Evolutionary conservation across 441 rosid species (phyloP).

Genomic region (Arabidopsis lyrata): DNA sequence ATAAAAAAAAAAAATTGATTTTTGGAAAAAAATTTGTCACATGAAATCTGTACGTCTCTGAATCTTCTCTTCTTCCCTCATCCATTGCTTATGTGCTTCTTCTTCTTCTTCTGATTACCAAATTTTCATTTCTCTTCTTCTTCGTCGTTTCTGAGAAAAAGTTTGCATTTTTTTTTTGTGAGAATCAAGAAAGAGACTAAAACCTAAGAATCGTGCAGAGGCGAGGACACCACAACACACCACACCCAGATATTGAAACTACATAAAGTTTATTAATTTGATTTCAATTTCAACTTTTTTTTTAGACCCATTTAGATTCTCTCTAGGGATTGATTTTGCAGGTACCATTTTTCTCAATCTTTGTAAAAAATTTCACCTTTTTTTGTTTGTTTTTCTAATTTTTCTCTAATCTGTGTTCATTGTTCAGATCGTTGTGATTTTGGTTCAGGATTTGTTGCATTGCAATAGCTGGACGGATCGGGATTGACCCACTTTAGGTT

Average conservation of each 20-base stretch:
- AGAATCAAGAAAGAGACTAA: slow-evolving; percentile 25
- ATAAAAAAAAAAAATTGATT: background rate
- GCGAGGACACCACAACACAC: slow-evolving; percentile 35
- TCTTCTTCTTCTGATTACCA: background rate
- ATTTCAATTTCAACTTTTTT: slow-evolving; percentile 8
- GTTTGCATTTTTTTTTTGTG: background rate
- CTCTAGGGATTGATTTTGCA: slow-evolving; percentile 23
- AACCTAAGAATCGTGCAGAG: slow-evolving; percentile 27
- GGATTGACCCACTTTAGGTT: slow-evolving; percentile 32
- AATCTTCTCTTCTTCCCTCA: slow-evolving; percentile 33
- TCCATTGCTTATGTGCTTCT: slow-evolving; percentile 28
- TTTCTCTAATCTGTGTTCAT: slow-evolving; percentile 1
- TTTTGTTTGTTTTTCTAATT: background rate
- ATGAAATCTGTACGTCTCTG: slow-evolving; percentile 44
- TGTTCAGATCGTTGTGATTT: slow-evolving; percentile 26
- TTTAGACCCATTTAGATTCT: slow-evolving; percentile 25
- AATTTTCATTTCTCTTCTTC: slow-evolving; percentile 10
- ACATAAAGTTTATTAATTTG: slow-evolving; percentile 2
- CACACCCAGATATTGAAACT: slow-evolving; percentile 15
- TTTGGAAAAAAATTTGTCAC: slow-evolving; percentile 28
- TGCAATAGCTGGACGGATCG: slow-evolving; percentile 24
- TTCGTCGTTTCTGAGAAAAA: slow-evolving; percentile 6
- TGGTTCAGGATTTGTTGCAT: slow-evolving; percentile 18
- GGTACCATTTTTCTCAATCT: slow-evolving; percentile 34
- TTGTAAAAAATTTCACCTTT: background rate